These are phyloP conservation scores for Tephrocybe sp. DNA, from an alignment of 768 basidiomycete species.

Conservation along the genomic window DNA sequence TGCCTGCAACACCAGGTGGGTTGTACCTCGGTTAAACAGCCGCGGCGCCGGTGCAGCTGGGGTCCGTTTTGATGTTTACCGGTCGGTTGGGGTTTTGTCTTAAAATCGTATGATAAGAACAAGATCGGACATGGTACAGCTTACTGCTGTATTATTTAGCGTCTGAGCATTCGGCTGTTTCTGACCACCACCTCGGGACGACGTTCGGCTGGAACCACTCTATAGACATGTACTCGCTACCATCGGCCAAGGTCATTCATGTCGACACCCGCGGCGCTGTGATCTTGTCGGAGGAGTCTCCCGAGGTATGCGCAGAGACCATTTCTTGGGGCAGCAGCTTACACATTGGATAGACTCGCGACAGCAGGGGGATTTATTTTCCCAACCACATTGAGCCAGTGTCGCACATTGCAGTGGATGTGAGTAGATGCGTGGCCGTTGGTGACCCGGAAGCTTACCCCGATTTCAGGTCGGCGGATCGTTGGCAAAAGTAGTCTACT, in stretches of 20 bases:
- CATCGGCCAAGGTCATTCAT: constrained; percentile 83
- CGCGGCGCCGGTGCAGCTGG: constrained; percentile 11
- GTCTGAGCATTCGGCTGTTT: not conserved
- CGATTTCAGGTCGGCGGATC: constrained; percentile 86
- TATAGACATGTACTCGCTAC: constrained; percentile 62
- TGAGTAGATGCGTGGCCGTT: constrained; percentile 42
- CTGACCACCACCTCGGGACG: constrained; percentile 13
- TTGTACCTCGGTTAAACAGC: constrained; percentile 7
- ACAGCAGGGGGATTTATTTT: constrained; percentile 95
- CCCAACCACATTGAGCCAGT: constrained; percentile 98
- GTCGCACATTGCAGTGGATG: constrained; percentile 96
- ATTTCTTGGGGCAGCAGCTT: constrained; percentile 10
- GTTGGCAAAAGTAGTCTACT: constrained; percentile 97
- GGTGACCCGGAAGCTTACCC: constrained; percentile 14
- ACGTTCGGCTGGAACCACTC: constrained; percentile 8
- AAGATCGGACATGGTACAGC: constrained; percentile 3
- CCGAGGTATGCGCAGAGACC: constrained; percentile 61
- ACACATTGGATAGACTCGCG: constrained; percentile 63
- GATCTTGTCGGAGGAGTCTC: constrained; percentile 92
- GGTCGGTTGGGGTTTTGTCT: constrained; percentile 15
- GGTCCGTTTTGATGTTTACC: constrained; percentile 17
- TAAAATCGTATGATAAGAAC: constrained; percentile 32
- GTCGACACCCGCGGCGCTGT: constrained; percentile 94
- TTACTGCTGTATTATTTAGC: constrained; percentile 9
- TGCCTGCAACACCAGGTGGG: constrained; percentile 12